Evolutionary conservation across 495 filamentous ascomycete genomes (phyloP).

Genomic region (Tuber umbilicatum): DNA sequence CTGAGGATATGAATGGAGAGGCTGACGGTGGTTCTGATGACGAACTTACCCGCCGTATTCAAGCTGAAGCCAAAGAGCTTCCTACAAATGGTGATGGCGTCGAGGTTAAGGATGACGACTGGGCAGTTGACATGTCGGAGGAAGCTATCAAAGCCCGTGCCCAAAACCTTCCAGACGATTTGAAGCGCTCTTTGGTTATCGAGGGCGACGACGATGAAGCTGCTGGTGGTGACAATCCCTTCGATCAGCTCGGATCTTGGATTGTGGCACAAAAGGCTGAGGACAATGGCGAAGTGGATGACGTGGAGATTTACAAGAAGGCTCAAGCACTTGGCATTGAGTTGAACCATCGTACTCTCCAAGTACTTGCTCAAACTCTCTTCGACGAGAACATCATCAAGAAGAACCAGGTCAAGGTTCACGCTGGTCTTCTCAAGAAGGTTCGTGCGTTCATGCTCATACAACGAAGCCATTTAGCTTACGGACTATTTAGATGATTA

Average conservation of each 20-base stretch:
- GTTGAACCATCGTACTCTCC: constrained; percentile 83
- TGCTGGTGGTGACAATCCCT: constrained; percentile 70
- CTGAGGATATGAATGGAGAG: constrained; percentile 63
- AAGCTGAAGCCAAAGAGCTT: constrained; percentile 69
- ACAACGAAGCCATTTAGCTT: neutral
- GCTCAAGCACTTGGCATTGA: constrained; percentile 94
- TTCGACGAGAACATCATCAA: constrained; percentile 84
- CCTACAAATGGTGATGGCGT: constrained; percentile 48
- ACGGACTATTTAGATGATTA: constrained; percentile 59
- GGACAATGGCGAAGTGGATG: constrained; percentile 67
- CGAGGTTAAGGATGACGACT: constrained; percentile 75
- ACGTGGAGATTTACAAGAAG: constrained; percentile 89
- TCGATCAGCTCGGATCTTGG: constrained; percentile 92
- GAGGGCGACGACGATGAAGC: constrained; percentile 78
- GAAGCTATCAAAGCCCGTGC: constrained; percentile 91
- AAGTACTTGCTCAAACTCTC: constrained; percentile 86
- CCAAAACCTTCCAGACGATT: constrained; percentile 78
- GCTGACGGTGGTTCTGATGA: constrained; percentile 82
- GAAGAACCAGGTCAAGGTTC: constrained; percentile 64
- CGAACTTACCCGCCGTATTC: constrained; percentile 83
- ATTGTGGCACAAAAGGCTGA: constrained; percentile 66
- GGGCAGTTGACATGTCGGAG: constrained; percentile 90
- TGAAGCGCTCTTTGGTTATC: constrained; percentile 81
- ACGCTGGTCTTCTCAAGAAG: constrained; percentile 80
- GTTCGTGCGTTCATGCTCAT: constrained; percentile 45